Percentiles rank a stretch among this genome's conserved stretches.
phyloP scores from a whole-genome alignment of 129 eudicot genomes.

The Artemisia annua region DNA sequence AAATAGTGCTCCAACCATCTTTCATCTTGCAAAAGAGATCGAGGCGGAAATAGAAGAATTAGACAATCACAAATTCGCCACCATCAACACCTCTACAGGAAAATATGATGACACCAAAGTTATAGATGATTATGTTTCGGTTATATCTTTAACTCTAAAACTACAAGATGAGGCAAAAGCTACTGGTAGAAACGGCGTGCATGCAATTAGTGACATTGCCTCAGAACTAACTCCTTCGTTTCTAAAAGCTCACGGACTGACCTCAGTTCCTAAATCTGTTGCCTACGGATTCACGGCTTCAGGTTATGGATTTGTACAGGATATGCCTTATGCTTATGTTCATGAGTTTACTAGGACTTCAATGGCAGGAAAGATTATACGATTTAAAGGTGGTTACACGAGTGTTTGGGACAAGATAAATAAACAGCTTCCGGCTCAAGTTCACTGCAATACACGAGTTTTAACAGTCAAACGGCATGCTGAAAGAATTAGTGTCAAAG shows the following conservation, averaged over 20 bases:
- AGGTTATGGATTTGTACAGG: slow-evolving; percentile 49
- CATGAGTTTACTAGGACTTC: slow-evolving; percentile 53
- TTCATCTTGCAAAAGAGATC: slow-evolving; percentile 44
- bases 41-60: slow-evolving; percentile 43
- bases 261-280: slow-evolving; percentile 43
- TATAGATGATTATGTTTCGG: slow-evolving; percentile 41
- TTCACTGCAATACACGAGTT: slow-evolving; percentile 29
- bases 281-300: slow-evolving; percentile 53
- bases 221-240: slow-evolving; percentile 43
- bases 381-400: slow-evolving; percentile 45
- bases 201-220: slow-evolving; percentile 46
- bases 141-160: slow-evolving; percentile 42
- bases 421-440: slow-evolving; percentile 30
- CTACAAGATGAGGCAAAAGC: slow-evolving; percentile 46
- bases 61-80: slow-evolving; percentile 39
- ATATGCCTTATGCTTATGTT: slow-evolving; percentile 54
- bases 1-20: slow-evolving; percentile 53
- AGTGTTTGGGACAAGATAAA: slow-evolving; percentile 46
- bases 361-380: slow-evolving; percentile 48
- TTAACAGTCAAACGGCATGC: slow-evolving; percentile 27
- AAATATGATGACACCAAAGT: slow-evolving; percentile 32
- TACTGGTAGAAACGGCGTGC: slow-evolving; percentile 40
- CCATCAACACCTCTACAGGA: slow-evolving; percentile 33
- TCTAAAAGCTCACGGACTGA: slow-evolving; percentile 39
- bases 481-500: slow-evolving; percentile 9